Evolutionary conservation across 164 flowering plant genomes (phyloP), one percentile per base, ranked within the genome.

Genomic region (Vitis cinerea): DNA sequence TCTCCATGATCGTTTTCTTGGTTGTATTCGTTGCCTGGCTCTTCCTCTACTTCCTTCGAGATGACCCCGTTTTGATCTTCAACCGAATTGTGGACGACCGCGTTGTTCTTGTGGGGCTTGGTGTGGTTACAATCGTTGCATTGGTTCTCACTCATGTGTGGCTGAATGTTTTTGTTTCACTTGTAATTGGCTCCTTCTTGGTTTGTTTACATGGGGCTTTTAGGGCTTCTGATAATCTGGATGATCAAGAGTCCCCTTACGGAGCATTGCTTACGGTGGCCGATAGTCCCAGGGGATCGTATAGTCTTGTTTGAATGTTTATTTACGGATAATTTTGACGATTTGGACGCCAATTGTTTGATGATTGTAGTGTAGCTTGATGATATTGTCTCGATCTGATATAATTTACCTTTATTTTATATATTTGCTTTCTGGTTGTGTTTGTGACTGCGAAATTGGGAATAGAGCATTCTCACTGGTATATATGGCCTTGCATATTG

Each of bases 181-280:
- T 79, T 9, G 47, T 66, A 1, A 74, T 89, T 44, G 88, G 83
- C 10, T 81, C 49, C 17, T 78, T 65, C 47, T 11, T 89, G 66
- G 79, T 88, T 55, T 51, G 62, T n/a, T 48, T 86, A 50, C 97
- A 92, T 60, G 86, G 86, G 7, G 81, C 71, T 9, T 60, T 89
- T 68, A 88, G 90, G 83, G 67, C 63, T 15, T 84, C 89, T 8
- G 90, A 86, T 19, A 88, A 87, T 74, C 74, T 78, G 50, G 83
- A 75, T 29, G 75, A 74, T 67, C 66, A 69, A 27, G 80, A 73
- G 14, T 68, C 82, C 31, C 85, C 88, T 29, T 83, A 76, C 48
- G 81, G 78, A 9, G 52, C 71, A 0, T 58, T 85, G 80, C 76
- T 85, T 61, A 79, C 85, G 1, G 79, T 74, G 9, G 81, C 61